Evolutionary conservation across 148 eudicot species (phyloP).

Genomic region (Hydrangea macrophylla): DNA sequence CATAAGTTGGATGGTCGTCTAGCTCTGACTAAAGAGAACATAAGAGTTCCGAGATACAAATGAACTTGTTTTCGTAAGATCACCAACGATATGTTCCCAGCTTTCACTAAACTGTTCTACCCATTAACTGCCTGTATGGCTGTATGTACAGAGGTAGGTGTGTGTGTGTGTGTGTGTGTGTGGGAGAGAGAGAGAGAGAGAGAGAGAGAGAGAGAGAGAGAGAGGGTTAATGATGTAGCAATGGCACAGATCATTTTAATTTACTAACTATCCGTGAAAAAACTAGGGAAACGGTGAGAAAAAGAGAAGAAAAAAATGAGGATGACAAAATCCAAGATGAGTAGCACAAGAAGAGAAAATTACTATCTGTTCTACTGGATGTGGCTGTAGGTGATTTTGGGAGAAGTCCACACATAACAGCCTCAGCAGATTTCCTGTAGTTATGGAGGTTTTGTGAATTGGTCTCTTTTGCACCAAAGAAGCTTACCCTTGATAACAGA

Average conservation of each 20-base stretch:
- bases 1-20: too few species aligned
- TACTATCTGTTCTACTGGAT: constrained; percentile 74
- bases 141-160: neutral
- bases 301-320: too few species aligned
- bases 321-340: neutral
- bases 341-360: constrained; percentile 6
- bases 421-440: constrained; percentile 72
- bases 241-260: too few species aligned
- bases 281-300: too few species aligned
- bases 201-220: too few species aligned
- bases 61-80: neutral
- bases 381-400: constrained; percentile 83
- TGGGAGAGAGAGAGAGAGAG: too few species aligned
- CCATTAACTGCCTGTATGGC: too few species aligned
- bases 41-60: neutral
- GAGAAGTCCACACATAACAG: constrained; percentile 81
- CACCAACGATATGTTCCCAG: neutral
- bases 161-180: too few species aligned
- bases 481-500: constrained; percentile 68
- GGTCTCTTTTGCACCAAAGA: constrained; percentile 65
- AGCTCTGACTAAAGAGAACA: too few species aligned
- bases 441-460: constrained; percentile 45
- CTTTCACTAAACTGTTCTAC: too few species aligned
- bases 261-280: too few species aligned
- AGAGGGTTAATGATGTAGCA: too few species aligned